A percentile compares a stretch with the other conserved stretches of the same genome.
Conservation (phyloP, 2,329 filamentous ascomycete genomes). For the Fusarium pseudoanthophilum region DNA sequence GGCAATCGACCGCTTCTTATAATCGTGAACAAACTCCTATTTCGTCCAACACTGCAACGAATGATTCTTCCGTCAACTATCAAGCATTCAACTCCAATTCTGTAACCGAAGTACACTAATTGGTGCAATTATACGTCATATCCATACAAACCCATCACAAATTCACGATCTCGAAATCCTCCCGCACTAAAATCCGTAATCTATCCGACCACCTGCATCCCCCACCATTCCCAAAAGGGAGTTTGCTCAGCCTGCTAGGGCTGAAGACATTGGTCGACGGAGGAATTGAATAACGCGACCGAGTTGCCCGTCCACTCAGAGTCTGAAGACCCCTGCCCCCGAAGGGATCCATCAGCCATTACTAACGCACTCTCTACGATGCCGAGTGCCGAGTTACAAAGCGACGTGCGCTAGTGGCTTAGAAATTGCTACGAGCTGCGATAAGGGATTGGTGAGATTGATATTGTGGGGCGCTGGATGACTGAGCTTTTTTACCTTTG, state of each 20-base stretch:
- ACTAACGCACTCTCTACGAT: neutral
- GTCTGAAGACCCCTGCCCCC: neutral
- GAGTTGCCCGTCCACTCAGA: neutral
- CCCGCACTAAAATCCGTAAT: neutral
- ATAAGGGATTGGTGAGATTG: neutral
- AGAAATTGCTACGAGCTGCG: neutral
- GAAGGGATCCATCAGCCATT: neutral
- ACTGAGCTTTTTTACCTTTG: neutral
- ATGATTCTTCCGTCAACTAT: neutral
- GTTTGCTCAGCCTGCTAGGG: neutral
- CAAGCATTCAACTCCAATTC: neutral
- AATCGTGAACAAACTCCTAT: neutral
- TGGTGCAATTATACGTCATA: neutral
- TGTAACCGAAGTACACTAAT: neutral
- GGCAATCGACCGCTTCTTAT: neutral
- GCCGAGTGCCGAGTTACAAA: slow-evolving; percentile 3
- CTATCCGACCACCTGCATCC: neutral
- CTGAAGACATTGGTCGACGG: neutral
- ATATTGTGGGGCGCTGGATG: neutral
- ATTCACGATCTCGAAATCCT: neutral
- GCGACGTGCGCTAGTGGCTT: neutral
- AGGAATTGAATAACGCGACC: slow-evolving; percentile 2
- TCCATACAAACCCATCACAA: neutral
- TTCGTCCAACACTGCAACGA: neutral
- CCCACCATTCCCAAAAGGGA: neutral